Base-by-base conservation (phyloP, 2,329 filamentous ascomycete genomes). In the Ustulina deusta region DNA sequence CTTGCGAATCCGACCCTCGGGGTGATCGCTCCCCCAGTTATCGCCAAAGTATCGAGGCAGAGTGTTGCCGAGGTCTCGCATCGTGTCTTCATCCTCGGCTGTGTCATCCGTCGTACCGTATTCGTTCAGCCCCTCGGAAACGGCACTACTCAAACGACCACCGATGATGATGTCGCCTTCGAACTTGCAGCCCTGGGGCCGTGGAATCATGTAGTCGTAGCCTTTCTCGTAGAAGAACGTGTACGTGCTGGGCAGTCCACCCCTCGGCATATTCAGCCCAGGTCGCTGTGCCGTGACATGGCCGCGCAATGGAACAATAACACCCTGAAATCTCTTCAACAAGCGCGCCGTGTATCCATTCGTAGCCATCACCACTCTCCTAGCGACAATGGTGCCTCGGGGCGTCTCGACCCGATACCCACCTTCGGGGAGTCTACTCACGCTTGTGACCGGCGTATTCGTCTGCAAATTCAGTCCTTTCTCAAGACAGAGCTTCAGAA, bases 151-250 rank as follows among this genome's bases (percentile, higher is more conserved):
- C 6, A 87, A 75, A 0, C 86, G 89, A 17, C 90, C 89, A 0
- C 90, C 89, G 15, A 91, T 89, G 34, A 91, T 78, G 32, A 91
- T 84, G 63, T 87, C 84, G 29, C 86, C 84, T 2, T 77, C 79
- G 25, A 80, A 78, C 20, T 69, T 71, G 2, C 82, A 80, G 0
- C 82, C 82, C n/a, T 80, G 77, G 0, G 85, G 84, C 1, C 87
- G 82, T 1, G 86, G 83, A 9, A 91, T 86, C 83, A 92, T 87
- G 76, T 92, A 92, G 68, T 92, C 90, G 73, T 89, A 91, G 0
- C 89, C 87, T 27, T 80, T 78, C 1, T 82, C 80, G 73, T 88
- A 89, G 29, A 90, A 85, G 70, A 91, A 89, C 22, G 84, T 89
- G 72, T 89, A 91, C 1, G 88, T 89, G 1, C 81, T 83, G 6